These are phyloP conservation scores for Colletotrichum chrysophilum DNA, from an alignment of 2,329 filamentous ascomycete species.

Conservation along the genomic window DNA sequence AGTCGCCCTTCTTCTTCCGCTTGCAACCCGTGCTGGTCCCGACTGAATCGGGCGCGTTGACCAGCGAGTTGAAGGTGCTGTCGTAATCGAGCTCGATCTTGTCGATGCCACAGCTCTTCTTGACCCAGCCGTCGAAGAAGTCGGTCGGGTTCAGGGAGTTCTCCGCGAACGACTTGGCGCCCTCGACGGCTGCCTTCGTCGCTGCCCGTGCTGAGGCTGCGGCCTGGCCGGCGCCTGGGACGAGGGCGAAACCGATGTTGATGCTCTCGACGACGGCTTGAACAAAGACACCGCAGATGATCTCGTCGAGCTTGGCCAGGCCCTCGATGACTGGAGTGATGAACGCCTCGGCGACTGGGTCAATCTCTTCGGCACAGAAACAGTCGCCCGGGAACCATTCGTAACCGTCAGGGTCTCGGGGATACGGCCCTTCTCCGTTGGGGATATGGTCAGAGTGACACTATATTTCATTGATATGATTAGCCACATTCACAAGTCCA, in stretches of 20 bases:
- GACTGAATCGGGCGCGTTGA: background rate
- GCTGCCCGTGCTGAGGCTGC: background rate
- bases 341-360: background rate
- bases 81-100: background rate
- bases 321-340: background rate
- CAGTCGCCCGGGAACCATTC: background rate
- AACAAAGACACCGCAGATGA: background rate
- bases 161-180: background rate
- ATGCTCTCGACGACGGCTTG: background rate
- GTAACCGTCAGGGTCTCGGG: background rate
- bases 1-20: background rate
- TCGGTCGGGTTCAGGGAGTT: background rate
- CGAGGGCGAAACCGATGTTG: background rate
- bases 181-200: background rate
- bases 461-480: background rate
- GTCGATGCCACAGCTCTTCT: background rate
- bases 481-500: background rate
- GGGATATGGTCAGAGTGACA: background rate
- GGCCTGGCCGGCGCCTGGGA: background rate
- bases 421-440: background rate
- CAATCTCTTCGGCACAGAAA: background rate
- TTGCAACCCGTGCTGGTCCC: background rate
- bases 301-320: background rate
- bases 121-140: background rate
- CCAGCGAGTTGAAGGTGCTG: background rate